phyloP scores from a whole-genome alignment of 177 flowering plant species.

The Telopea speciosissima region DNA sequence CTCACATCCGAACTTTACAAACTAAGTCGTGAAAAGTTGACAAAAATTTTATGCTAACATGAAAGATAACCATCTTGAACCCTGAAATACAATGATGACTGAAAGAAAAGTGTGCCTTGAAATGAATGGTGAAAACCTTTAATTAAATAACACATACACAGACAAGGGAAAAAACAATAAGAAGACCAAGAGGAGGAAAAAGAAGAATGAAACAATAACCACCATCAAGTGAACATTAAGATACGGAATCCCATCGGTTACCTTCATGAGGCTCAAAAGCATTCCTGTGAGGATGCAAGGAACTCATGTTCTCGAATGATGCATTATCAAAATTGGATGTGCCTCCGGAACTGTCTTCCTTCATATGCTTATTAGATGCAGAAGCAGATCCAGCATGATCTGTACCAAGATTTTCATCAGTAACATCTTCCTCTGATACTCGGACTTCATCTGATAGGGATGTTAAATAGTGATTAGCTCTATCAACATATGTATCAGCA shows the following conservation, averaged over 20 bases:
- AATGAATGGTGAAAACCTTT: no score
- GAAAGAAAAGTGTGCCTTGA: not conserved
- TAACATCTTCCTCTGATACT: constrained; percentile 27
- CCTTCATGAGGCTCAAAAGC: constrained; percentile 61
- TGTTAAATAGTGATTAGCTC: constrained; percentile 25
- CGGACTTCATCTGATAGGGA: constrained; percentile 37
- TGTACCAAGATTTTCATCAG: constrained; percentile 25
- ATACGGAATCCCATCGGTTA: constrained; percentile 13
- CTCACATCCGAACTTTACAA: not conserved
- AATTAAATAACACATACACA: no score
- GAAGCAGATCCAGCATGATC: constrained; percentile 35
- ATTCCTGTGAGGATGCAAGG: constrained; percentile 45
- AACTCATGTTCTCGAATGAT: constrained; percentile 32
- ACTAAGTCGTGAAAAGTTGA: not conserved
- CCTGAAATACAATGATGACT: not conserved
- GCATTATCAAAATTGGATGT: constrained; percentile 49
- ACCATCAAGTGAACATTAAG: no score
- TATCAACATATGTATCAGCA: constrained; percentile 30
- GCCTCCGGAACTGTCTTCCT: constrained; percentile 41
- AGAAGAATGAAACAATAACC: no score
- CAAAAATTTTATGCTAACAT: not conserved
- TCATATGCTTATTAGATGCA: constrained; percentile 36
- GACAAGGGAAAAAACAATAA: no score
- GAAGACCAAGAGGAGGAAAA: no score
- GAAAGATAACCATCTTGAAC: not conserved